phyloP scores from a whole-genome alignment of 352 stramenopile genomes.

The Phytophthora citricola region DNA sequence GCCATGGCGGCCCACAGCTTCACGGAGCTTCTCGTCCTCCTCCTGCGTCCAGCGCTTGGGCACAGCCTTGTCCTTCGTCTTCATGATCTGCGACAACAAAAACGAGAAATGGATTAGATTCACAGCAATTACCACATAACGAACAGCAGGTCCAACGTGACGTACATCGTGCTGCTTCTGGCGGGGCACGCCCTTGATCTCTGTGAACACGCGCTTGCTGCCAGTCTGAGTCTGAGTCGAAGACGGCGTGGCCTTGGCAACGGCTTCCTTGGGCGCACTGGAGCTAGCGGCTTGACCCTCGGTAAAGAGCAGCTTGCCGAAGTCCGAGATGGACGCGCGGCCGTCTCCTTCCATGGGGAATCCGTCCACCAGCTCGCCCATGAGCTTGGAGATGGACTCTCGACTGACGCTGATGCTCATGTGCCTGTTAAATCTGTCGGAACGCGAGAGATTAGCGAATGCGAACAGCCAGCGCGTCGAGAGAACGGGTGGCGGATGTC shows the following conservation, averaged over 20 bases:
- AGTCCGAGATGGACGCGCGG: conserved; percentile 86
- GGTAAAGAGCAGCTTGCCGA: conserved; percentile 87
- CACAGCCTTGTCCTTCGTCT: conserved; percentile 85
- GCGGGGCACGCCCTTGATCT: conserved; percentile 85
- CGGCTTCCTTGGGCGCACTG: conserved; percentile 6
- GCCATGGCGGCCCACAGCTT: conserved; percentile 78
- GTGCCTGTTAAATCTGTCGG: neutral
- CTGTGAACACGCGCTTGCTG: conserved; percentile 82
- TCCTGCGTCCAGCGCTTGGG: conserved; percentile 83
- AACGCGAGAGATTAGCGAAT: conserved; percentile 13
- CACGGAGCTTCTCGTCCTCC: conserved; percentile 80
- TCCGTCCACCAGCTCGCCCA: conserved; percentile 83
- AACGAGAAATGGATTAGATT: conserved; percentile 9
- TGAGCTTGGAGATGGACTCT: conserved; percentile 88
- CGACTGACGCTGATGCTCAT: conserved; percentile 85
- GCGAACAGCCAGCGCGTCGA: conserved; percentile 6
- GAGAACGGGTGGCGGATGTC: conserved; percentile 22
- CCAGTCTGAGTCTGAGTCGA: conserved; percentile 29
- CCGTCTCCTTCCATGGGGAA: conserved; percentile 82
- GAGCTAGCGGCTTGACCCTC: conserved; percentile 55
- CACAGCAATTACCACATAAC: neutral
- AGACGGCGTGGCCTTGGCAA: conserved; percentile 3
- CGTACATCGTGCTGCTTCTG: conserved; percentile 85
- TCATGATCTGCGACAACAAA: conserved; percentile 61
- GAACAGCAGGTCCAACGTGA: neutral